Conservation (phyloP, 208 protist species). For the Leishmania major region DNA sequence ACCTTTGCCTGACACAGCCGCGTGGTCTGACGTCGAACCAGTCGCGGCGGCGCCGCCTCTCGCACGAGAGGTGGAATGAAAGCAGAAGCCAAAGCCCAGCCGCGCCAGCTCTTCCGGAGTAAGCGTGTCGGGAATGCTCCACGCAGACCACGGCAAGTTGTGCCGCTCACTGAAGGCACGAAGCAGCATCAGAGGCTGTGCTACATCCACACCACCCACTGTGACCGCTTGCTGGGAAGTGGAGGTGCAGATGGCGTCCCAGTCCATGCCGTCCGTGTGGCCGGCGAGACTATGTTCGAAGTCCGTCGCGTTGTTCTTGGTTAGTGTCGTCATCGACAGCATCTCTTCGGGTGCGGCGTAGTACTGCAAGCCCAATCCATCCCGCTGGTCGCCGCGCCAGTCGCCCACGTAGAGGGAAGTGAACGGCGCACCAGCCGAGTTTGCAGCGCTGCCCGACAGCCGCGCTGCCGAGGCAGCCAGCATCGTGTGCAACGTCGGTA, state of each 20-base stretch:
- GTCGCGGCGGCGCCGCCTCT: not conserved
- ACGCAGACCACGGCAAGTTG: constrained; percentile 57
- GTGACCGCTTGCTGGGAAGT: not conserved
- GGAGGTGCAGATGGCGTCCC: not conserved
- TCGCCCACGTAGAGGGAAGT: constrained; percentile 77
- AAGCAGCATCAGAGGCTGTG: constrained; percentile 28
- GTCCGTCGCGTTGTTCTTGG: not conserved
- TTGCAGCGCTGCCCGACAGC: not conserved
- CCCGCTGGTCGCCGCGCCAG: constrained; percentile 61
- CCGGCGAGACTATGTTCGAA: not conserved
- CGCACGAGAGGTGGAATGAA: not conserved
- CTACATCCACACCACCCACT: not conserved
- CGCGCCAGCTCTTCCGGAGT: constrained; percentile 30
- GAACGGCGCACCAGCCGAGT: constrained; percentile 14
- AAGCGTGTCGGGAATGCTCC: constrained; percentile 41
- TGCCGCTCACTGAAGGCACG: constrained; percentile 49
- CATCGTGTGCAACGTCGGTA: constrained; percentile 7
- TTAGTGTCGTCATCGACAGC: not conserved
- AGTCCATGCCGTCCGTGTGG: not conserved
- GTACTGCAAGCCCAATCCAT: constrained; percentile 72
- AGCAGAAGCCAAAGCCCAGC: constrained; percentile 23
- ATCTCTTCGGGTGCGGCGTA: constrained; percentile 52
- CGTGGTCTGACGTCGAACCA: not conserved
- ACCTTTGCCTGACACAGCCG: too few species aligned
- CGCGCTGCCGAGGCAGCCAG: constrained; percentile 4